Percentiles rank a stretch among this genome's conserved stretches.
Evolutionary conservation across 1,284 basidiomycete species (phyloP).

Genomic region (Naganishia sp.): DNA sequence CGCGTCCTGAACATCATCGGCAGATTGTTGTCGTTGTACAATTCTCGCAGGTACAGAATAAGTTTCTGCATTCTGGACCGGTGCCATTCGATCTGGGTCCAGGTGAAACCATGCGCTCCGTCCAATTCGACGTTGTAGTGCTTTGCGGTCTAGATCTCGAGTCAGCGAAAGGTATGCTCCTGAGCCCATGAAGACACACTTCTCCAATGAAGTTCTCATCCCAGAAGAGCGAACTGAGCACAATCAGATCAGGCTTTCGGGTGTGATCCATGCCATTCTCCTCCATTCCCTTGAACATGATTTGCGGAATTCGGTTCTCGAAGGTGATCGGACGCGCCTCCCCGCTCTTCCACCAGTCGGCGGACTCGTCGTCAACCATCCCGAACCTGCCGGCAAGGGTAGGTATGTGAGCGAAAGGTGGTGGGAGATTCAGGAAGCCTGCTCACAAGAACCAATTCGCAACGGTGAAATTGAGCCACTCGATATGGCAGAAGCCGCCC

Average conservation of each 20-base stretch:
- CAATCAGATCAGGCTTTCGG: slow-evolving; percentile 33
- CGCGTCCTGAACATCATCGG: slow-evolving; percentile 39
- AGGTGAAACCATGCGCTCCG: slow-evolving; percentile 33
- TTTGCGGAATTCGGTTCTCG: slow-evolving; percentile 33
- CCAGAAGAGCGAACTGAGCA: slow-evolving; percentile 37
- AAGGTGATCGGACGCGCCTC: slow-evolving; percentile 34
- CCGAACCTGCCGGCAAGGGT: slow-evolving; percentile 33
- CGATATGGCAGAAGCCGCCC: slow-evolving; percentile 35
- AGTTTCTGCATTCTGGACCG: slow-evolving; percentile 35
- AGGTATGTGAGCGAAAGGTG: neutral
- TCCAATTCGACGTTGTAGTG: slow-evolving; percentile 18
- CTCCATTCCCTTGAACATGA: slow-evolving; percentile 33
- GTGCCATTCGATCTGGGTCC: slow-evolving; percentile 37
- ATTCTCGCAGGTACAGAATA: slow-evolving; percentile 27
- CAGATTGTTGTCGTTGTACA: slow-evolving; percentile 19
- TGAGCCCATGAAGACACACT: neutral
- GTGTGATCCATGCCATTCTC: slow-evolving; percentile 25
- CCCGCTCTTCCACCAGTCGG: slow-evolving; percentile 30
- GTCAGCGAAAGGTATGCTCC: neutral
- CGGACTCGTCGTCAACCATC: slow-evolving; percentile 35
- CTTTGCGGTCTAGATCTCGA: neutral
- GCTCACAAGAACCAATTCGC: slow-evolving; percentile 40
- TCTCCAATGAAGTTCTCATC: slow-evolving; percentile 35
- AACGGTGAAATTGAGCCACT: slow-evolving; percentile 34
- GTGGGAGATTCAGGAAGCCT: neutral